Base-by-base conservation (phyloP, 1,284 basidiomycete species). In the Hemileia vastatrix region DNA sequence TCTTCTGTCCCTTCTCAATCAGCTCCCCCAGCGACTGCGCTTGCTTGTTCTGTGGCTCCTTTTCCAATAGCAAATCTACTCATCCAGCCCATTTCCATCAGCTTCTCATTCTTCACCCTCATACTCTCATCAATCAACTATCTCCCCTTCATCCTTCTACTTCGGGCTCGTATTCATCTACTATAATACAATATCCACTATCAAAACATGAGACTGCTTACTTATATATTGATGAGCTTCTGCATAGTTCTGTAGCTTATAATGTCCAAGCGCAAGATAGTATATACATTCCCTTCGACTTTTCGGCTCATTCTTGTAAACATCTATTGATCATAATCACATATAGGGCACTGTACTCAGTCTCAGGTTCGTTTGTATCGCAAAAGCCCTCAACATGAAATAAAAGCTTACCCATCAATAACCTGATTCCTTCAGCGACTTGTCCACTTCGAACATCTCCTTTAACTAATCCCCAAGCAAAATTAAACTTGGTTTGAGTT, bases 401-500 rank as follows among this genome's bases (percentile, higher is more conserved):
- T 15, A 48, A 32, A 8, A 33, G 75, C 82, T 57, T 67, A 86
- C 93, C 93, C 82, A 95, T 93, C 63, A 99, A 79, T 55, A 98
- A 76, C 68, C 84, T 84, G 54, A 98, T 89, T 43, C 95, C 92
- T 74, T 93, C 86, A 0, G 87, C 88, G 72, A 95, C 90, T 70
- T 94, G 82, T 33, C 88, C 86, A 56, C 82, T 81, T 69, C 31
- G 19, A 8, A 33, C 33, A 44, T 52, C 43, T 47, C 43, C 31
- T 21, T 57, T 53, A 32, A 58, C 58, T 31, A 48, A 54, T 45
- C 61, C 76, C 80, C 76, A 77, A 65, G 93, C 88, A 77, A 88
- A 94, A 80, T 98, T 98, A 81, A 99, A 99, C 78, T 92, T 95
- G 57, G 91, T 94, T 79, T 99, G 95, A 1, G 88, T 84, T 2